These are phyloP conservation scores for Penicillium sp. DNA, from an alignment of 2,329 filamentous ascomycete species.

Conservation along the genomic window DNA sequence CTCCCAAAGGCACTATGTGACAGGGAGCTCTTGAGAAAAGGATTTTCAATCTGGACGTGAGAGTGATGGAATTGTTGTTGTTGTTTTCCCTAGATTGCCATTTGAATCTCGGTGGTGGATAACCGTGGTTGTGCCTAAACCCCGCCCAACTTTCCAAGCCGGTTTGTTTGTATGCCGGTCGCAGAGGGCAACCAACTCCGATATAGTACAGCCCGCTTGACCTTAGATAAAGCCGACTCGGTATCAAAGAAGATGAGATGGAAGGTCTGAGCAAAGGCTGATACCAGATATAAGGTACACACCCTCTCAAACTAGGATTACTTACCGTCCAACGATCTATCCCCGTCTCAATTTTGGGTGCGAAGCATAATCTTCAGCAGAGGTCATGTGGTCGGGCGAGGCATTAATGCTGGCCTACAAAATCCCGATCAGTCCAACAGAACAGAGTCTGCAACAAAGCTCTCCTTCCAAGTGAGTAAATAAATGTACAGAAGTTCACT, in stretches of 20 bases:
- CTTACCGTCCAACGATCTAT: neutral
- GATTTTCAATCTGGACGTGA: neutral
- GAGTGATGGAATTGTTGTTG: neutral
- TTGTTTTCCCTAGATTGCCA: neutral
- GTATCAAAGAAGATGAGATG: neutral
- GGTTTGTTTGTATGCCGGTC: conserved; percentile 22
- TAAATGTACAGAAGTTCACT: no score
- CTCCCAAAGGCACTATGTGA: neutral
- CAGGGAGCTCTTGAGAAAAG: neutral
- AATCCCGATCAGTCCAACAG: neutral
- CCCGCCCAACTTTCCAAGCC: conserved; percentile 17
- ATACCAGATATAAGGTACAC: neutral
- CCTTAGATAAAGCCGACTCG: no score
- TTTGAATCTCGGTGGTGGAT: neutral
- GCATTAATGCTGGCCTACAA: neutral
- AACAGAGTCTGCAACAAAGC: no score
- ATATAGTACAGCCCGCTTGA: neutral
- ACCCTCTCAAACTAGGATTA: neutral
- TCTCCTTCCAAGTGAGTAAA: no score
- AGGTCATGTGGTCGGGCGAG: conserved; percentile 1
- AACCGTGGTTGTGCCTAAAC: conserved; percentile 23
- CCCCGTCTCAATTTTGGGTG: neutral
- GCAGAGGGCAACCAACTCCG: conserved; percentile 28
- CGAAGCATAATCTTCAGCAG: neutral
- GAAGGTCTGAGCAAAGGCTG: neutral